Evolutionary conservation across 345 rosid genomes (phyloP), one percentile per base, ranked within the genome.

Genomic region (Luvunga scandens): DNA sequence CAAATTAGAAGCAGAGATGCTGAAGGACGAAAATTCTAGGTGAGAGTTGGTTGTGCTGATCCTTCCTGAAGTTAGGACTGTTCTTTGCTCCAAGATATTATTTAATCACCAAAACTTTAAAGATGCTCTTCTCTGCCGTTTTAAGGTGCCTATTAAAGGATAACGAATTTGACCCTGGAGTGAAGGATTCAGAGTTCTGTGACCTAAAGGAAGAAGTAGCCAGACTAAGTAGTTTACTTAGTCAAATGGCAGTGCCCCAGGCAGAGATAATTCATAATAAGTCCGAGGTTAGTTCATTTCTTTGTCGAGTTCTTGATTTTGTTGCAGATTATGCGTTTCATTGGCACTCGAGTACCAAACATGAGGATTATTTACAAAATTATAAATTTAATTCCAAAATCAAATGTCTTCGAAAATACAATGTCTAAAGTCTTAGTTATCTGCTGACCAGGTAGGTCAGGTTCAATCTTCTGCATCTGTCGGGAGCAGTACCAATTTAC

Each of bases 131-230:
- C 69, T 53, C 78, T 66, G 69, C 55, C 34, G 13, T 83, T 63
- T 80, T 34, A 84, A 86, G 92, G 84, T 84, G 86, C 76, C 45
- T 77, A 80, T 66, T 86, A 75, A 78, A 84, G 77, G 94, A 87
- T 75, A 84, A 80, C 73, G 91, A 85, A 85, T 83, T 82, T 75
- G 90, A 83, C 39, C 78, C 83, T 53, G 80, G 76, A 63, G 89
- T 85, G 24, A 83, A 86, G 66, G 95, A 91, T 71, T 81, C 90
- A 22, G 97, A 90, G 79, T 81, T 96, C 65, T 83, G 77, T 82
- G 94, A 89, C 66, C 86, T 92, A 39, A 91, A 90, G 84, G 95
- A 88, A 72, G 95, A 96, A 59, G 79, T 94, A 57, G 71, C 86
- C 57, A 89, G 84, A 79, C 85, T 94, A 27, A 85, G 89, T 80